A percentile compares a stretch with the other conserved stretches of the same genome.
Evolutionary conservation across 345 rosid genomes (phyloP).

Genomic region (Hypericum perforatum): DNA sequence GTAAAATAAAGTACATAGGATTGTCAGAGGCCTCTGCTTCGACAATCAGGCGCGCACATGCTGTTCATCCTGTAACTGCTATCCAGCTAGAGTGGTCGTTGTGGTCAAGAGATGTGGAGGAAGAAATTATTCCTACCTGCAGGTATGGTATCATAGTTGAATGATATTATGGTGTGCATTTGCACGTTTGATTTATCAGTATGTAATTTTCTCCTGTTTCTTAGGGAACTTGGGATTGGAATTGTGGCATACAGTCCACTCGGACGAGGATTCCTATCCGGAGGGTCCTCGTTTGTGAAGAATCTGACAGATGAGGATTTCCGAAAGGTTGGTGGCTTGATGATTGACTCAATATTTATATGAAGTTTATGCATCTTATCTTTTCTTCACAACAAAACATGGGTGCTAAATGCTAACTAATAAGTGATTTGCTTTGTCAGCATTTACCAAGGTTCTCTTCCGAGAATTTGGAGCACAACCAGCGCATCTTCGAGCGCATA

Average conservation of each 20-base stretch:
- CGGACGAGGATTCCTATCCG: constrained; percentile 5
- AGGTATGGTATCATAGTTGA: not conserved
- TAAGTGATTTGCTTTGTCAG: constrained; percentile 20
- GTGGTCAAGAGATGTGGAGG: constrained; percentile 74
- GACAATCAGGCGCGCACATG: constrained; percentile 73
- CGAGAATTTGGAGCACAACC: constrained; percentile 49
- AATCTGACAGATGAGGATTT: not conserved
- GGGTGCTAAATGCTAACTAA: not conserved
- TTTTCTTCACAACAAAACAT: not conserved
- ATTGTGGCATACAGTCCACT: constrained; percentile 8
- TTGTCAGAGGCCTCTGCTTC: constrained; percentile 74
- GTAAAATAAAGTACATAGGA: constrained; percentile 62
- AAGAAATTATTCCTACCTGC: constrained; percentile 40
- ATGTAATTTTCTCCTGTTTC: not conserved
- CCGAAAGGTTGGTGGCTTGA: not conserved
- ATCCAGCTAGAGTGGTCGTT: constrained; percentile 74
- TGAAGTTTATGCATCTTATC: no score
- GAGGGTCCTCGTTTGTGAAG: not conserved
- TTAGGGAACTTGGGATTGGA: constrained; percentile 7
- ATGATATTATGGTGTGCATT: no score
- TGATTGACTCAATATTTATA: no score
- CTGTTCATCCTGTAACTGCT: constrained; percentile 63
- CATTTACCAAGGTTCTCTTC: constrained; percentile 42
- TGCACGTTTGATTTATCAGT: not conserved
- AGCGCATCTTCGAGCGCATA: constrained; percentile 29